Percentiles rank a stretch among this genome's conserved stretches.
Evolutionary conservation across 2,329 filamentous ascomycete species (phyloP).

Genomic region (Corniculantispora saksenae): DNA sequence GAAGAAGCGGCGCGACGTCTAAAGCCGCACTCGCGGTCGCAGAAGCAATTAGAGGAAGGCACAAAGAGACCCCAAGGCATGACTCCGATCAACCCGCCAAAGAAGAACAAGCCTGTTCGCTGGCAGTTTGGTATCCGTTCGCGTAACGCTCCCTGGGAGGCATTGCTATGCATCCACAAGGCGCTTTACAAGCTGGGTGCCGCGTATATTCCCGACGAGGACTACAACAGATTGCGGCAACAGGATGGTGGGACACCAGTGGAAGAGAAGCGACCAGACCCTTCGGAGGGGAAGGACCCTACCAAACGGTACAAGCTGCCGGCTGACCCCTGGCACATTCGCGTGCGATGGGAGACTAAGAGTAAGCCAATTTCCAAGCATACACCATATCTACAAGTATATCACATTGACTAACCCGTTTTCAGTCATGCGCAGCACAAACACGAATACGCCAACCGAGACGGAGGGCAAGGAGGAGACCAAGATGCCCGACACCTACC

Average conservation of each 20-base stretch:
- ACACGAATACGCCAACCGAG: constrained; percentile 19
- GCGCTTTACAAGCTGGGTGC: constrained; percentile 85
- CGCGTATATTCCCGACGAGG: constrained; percentile 75
- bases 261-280: constrained; percentile 38
- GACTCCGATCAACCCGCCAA: constrained; percentile 63
- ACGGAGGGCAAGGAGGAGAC: constrained; percentile 20
- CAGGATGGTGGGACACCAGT: constrained; percentile 38
- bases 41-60: constrained; percentile 67
- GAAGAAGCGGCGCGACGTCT: constrained; percentile 78
- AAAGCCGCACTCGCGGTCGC: constrained; percentile 79
- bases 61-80: constrained; percentile 61
- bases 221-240: constrained; percentile 42
- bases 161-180: constrained; percentile 92
- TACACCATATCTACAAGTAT: not conserved
- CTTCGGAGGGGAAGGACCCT: constrained; percentile 49
- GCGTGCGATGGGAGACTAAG: constrained; percentile 83
- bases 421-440: constrained; percentile 43
- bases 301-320: constrained; percentile 76
- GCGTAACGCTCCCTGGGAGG: constrained; percentile 90
- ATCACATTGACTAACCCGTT: not conserved
- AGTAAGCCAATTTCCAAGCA: constrained; percentile 55
- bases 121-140: constrained; percentile 99
- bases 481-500: constrained; percentile 38
- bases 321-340: constrained; percentile 92
- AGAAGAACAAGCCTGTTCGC: constrained; percentile 78